A percentile compares a stretch with the other conserved stretches of the same genome.
Evolutionary conservation across 2,329 filamentous ascomycete species (phyloP).

Genomic region (Alternaria triticimaculans): DNA sequence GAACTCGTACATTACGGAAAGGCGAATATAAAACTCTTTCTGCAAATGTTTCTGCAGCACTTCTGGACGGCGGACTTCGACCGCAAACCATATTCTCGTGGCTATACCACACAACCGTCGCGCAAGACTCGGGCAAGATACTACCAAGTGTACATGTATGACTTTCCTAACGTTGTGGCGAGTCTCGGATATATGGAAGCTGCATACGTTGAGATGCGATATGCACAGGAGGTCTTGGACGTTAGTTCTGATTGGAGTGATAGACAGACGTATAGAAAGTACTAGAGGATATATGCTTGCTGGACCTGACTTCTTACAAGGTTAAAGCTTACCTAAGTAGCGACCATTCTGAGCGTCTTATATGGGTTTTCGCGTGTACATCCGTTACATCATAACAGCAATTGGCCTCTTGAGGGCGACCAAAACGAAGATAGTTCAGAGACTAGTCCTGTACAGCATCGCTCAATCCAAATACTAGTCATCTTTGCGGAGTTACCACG

Average conservation of each 20-base stretch:
- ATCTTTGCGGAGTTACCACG: too few species aligned
- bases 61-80: neutral
- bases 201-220: neutral
- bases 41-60: neutral
- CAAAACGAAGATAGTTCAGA: too few species aligned
- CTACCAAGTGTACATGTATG: neutral
- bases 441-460: too few species aligned
- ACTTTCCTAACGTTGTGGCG: neutral
- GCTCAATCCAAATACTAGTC: too few species aligned
- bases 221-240: neutral
- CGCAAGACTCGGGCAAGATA: neutral
- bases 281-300: neutral
- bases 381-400: too few species aligned
- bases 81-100: neutral
- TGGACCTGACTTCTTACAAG: too few species aligned
- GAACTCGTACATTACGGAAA: neutral
- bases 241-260: neutral
- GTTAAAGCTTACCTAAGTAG: too few species aligned
- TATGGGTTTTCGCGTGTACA: too few species aligned
- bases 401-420: too few species aligned
- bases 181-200: neutral
- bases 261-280: neutral
- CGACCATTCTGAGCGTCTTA: too few species aligned
- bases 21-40: neutral
- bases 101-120: neutral